Conservation (phyloP, 2,329 filamentous ascomycete genomes). For the Fusarium armeniacum region DNA sequence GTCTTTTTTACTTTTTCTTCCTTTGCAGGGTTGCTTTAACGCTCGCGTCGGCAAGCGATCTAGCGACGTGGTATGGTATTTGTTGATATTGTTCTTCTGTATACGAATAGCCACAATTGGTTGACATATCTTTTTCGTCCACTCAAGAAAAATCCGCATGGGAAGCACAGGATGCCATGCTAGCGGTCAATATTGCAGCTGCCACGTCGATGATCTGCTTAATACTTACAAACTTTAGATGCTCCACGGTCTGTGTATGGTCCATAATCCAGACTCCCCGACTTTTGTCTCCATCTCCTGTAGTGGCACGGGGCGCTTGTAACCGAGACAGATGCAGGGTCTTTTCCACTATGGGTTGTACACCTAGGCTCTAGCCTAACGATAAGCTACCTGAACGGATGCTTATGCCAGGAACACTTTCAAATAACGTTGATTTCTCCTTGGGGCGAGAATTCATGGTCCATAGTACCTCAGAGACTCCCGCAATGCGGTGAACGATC, state of each 20-base stretch:
- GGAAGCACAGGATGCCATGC: slow-evolving; percentile 17
- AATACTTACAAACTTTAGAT: not conserved
- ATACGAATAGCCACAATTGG: not conserved
- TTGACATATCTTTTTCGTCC: not conserved
- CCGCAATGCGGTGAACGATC: not conserved
- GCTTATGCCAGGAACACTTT: not conserved
- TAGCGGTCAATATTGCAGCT: slow-evolving; percentile 12
- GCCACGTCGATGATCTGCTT: slow-evolving; percentile 24
- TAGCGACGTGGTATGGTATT: not conserved
- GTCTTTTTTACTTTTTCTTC: slow-evolving; percentile 6
- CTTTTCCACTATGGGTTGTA: not conserved
- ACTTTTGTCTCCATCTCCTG: slow-evolving; percentile 8
- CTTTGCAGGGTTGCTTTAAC: slow-evolving; percentile 1
- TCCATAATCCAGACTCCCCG: not conserved
- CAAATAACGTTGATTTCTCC: not conserved
- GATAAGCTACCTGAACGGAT: not conserved
- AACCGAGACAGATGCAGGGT: slow-evolving; percentile 29
- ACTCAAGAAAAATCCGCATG: not conserved
- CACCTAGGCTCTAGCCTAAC: not conserved
- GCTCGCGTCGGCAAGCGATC: slow-evolving; percentile 5
- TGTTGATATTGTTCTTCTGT: not conserved
- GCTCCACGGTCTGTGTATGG: not conserved
- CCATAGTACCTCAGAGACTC: not conserved
- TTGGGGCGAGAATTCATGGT: not conserved
- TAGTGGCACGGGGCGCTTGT: slow-evolving; percentile 7